phyloP scores from a whole-genome alignment of 768 basidiomycete genomes.

The Porphyrellus cyaneotinctus region DNA sequence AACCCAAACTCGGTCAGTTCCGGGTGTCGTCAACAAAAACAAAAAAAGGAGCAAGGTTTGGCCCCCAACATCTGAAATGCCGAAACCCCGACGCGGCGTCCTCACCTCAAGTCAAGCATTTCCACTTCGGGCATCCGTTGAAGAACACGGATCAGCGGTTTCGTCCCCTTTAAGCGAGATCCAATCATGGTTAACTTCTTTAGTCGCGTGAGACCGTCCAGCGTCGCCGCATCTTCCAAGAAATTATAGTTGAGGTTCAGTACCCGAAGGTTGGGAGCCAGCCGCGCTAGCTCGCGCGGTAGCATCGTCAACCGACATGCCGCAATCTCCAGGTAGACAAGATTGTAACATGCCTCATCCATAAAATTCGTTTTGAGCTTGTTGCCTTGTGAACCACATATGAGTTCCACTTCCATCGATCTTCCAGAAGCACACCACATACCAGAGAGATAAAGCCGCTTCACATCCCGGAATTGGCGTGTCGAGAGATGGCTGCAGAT shows the following conservation, averaged over 20 bases:
- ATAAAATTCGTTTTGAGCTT: constrained; percentile 58
- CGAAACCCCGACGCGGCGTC: constrained; percentile 10
- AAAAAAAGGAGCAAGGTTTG: background rate
- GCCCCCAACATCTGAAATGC: background rate
- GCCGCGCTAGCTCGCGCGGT: constrained; percentile 58
- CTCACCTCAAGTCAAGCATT: constrained; percentile 88
- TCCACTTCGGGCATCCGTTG: constrained; percentile 75
- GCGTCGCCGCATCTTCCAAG: constrained; percentile 62
- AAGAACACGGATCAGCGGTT: constrained; percentile 67
- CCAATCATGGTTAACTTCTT: constrained; percentile 87
- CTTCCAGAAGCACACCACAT: constrained; percentile 28
- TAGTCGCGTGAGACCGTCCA: constrained; percentile 72
- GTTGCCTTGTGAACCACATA: constrained; percentile 55
- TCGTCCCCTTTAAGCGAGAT: constrained; percentile 70
- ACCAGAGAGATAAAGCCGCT: constrained; percentile 94
- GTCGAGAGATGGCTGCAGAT: constrained; percentile 40
- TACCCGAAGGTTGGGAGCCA: constrained; percentile 82
- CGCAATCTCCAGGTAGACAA: constrained; percentile 90
- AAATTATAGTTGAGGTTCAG: constrained; percentile 99
- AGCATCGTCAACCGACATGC: constrained; percentile 76
- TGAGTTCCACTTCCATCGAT: constrained; percentile 11
- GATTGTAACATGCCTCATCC: constrained; percentile 76
- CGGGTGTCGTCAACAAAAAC: constrained; percentile 19
- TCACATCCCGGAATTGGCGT: constrained; percentile 84
- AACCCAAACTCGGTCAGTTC: constrained; percentile 21